These are phyloP conservation scores for Prosopis cineraria DNA, from an alignment of 306 rosid species.

Conservation along the genomic window DNA sequence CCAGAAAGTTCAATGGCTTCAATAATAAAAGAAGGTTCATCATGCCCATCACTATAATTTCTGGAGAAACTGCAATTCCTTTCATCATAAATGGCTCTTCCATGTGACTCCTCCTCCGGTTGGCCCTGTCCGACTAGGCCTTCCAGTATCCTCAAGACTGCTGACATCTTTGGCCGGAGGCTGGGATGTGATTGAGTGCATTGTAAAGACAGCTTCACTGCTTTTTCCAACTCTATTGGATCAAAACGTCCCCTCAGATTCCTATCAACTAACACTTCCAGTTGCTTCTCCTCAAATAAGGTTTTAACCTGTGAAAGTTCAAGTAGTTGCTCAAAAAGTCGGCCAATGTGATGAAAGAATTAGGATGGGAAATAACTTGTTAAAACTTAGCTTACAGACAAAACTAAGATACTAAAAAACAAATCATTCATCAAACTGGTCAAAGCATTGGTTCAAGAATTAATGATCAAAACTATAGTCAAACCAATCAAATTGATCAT, in stretches of 20 bases:
- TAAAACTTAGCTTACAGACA: neutral
- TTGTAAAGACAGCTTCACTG: conserved; percentile 70
- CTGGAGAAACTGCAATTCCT: conserved; percentile 66
- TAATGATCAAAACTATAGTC: no score
- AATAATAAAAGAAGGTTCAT: conserved; percentile 76
- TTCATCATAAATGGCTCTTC: conserved; percentile 54
- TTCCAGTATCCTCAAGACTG: conserved; percentile 74
- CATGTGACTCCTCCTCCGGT: conserved; percentile 70
- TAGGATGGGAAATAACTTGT: neutral
- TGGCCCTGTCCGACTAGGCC: conserved; percentile 62
- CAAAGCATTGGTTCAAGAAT: no score
- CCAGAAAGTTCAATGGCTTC: conserved; percentile 98
- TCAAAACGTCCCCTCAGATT: conserved; percentile 87
- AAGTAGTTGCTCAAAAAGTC: neutral
- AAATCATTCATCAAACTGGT: no score
- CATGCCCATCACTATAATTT: conserved; percentile 59
- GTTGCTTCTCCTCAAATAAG: conserved; percentile 66
- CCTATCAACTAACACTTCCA: conserved; percentile 75
- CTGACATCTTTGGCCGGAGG: conserved; percentile 88
- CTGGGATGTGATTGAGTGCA: conserved; percentile 84
- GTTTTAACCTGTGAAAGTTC: conserved; percentile 69
- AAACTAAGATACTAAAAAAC: no score
- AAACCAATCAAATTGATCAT: no score
- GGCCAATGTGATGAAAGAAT: neutral
- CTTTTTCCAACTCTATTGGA: conserved; percentile 65